Base-by-base conservation (phyloP, 148 eudicot genomes). In the Bassia scoparia region DNA sequence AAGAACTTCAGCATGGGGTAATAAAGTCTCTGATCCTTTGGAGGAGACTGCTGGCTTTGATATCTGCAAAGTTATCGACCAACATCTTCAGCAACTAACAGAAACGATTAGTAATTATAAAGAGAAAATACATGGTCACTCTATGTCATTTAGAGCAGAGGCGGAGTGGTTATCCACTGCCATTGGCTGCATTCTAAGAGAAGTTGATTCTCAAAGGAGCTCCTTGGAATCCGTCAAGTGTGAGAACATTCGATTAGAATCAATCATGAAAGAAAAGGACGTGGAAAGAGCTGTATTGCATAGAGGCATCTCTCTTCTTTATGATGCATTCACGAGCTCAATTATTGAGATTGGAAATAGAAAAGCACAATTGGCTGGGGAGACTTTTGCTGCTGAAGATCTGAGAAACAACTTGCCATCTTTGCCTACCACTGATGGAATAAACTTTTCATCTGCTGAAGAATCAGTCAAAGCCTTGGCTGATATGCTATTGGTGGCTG, bases 281-380 rank as follows among this genome's bases (percentile, higher is more conserved):
- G 50, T 81, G 74, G 88, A 87, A 77, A 78, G 61, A 52, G 70
- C 46, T 74, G 69, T 77, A 35, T 26, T 88, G 78, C 89, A 63
- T 50, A 82, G 81, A 73, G 81, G 82, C 78, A 70, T 89, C 59
- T 75, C 84, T 21, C 71, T 86, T 56, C 91, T 95, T 68, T 86
- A 76, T 80, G 90, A 91, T 71, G 89, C 93, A 69, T 95, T 93
- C 65, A 60, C 76, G 70, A 83, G 76, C 59, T 81, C 90, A 68
- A 73, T 88, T 46, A 64, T 74, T 66, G 91, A 84, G 81, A 83
- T 95, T 75, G 89, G 84, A 73, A 87, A 76, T 62, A 81, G 84
- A 82, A 89, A 79, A 76, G 79, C 75, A 54, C 84, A 73, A 78
- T 67, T 79, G 59, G 78, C 54, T 69, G 89, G 83, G 37, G 88